phyloP scores from a whole-genome alignment of 2,329 filamentous ascomycete species.

The Colletotrichum tropicale region DNA sequence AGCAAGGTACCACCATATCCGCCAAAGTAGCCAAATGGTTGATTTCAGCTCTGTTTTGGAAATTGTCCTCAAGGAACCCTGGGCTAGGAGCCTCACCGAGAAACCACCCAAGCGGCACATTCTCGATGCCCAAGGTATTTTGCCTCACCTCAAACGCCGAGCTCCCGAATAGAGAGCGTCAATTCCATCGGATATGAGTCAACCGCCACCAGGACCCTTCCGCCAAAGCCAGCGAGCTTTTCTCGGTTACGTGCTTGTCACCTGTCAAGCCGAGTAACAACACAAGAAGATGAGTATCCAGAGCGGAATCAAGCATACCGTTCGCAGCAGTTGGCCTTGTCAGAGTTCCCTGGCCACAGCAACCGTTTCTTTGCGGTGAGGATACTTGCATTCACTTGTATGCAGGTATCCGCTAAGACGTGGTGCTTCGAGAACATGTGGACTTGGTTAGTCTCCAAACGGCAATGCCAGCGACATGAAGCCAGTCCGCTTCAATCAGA shows the following conservation, averaged over 20 bases:
- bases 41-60: neutral
- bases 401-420: neutral
- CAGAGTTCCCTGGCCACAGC: neutral
- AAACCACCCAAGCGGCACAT: neutral
- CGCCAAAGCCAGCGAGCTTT: neutral
- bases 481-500: neutral
- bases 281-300: neutral
- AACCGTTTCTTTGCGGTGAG: constrained; percentile 4
- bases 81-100: neutral
- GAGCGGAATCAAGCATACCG: neutral
- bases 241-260: neutral
- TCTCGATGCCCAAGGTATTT: neutral
- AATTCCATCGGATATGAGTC: neutral
- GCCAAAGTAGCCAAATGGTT: neutral
- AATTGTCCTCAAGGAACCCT: neutral
- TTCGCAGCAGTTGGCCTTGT: neutral
- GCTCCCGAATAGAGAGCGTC: neutral
- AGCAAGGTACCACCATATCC: neutral
- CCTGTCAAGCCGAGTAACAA: neutral
- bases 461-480: neutral
- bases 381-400: neutral
- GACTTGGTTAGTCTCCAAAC: neutral
- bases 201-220: neutral
- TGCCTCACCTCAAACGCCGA: neutral
- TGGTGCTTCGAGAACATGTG: neutral